A percentile compares a stretch with the other conserved stretches of the same genome.
Conservation (phyloP, 2,329 filamentous ascomycete genomes). For the Penicillium freii region DNA sequence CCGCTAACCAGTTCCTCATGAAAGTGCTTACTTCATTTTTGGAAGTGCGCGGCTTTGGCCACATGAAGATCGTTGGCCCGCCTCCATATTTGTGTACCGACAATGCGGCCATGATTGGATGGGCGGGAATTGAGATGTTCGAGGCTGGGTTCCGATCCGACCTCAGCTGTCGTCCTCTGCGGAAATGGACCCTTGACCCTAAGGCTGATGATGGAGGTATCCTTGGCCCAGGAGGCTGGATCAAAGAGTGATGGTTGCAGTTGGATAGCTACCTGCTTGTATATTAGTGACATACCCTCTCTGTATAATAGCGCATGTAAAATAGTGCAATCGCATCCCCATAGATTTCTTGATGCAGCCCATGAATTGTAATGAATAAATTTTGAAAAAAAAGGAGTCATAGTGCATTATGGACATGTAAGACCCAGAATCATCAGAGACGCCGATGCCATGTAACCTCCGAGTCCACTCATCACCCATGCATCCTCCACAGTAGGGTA, state of each 20-base stretch:
- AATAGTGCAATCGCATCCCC: slow-evolving; percentile 1
- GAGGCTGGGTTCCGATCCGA: slow-evolving; percentile 68
- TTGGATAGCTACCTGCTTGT: slow-evolving; percentile 12
- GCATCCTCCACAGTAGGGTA: slow-evolving; percentile 27
- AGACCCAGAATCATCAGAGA: slow-evolving; percentile 20
- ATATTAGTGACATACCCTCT: slow-evolving; percentile 24
- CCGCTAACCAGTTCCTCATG: slow-evolving; percentile 76
- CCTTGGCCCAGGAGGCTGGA: slow-evolving; percentile 59
- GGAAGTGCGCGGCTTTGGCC: slow-evolving; percentile 62
- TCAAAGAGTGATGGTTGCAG: slow-evolving; percentile 34
- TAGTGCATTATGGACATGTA: slow-evolving; percentile 12
- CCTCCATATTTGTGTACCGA: slow-evolving; percentile 80
- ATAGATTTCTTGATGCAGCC: background rate
- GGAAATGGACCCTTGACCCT: slow-evolving; percentile 73
- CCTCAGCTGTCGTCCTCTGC: slow-evolving; percentile 58
- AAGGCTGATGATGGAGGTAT: slow-evolving; percentile 63
- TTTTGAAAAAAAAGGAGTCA: background rate
- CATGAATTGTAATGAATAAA: slow-evolving; percentile 5
- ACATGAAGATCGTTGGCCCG: slow-evolving; percentile 68
- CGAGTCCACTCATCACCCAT: slow-evolving; percentile 21
- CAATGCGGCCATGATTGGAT: slow-evolving; percentile 97
- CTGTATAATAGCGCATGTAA: background rate
- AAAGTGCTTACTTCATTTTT: slow-evolving; percentile 63
- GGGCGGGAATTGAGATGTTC: slow-evolving; percentile 91
- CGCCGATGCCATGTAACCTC: slow-evolving; percentile 26